These are phyloP conservation scores for Dioscorea cayenensis DNA, from an alignment of 116 monocot genomes.

Conservation along the genomic window DNA sequence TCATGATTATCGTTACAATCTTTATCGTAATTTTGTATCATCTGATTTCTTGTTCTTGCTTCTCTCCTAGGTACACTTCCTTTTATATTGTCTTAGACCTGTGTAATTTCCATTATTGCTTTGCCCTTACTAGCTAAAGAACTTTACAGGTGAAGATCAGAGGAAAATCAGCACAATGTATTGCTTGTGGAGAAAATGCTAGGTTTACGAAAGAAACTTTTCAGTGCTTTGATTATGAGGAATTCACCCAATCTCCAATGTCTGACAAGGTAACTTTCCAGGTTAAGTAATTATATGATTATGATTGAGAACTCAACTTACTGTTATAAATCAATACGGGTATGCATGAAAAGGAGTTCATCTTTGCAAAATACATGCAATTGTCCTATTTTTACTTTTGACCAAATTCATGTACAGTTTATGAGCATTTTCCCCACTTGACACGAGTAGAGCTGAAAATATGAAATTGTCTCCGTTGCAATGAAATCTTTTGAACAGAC, in stretches of 20 bases:
- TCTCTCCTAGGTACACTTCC: neutral
- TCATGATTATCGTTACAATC: too few species aligned
- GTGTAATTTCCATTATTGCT: neutral
- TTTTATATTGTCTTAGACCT: neutral
- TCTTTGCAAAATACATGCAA: too few species aligned
- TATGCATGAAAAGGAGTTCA: too few species aligned
- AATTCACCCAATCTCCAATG: conserved; percentile 84
- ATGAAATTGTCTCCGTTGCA: too few species aligned
- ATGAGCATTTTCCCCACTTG: too few species aligned
- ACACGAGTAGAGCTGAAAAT: too few species aligned
- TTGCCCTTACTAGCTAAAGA: too few species aligned
- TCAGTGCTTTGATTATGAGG: conserved; percentile 80
- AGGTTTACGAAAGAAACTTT: conserved; percentile 48
- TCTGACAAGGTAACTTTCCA: conserved; percentile 65
- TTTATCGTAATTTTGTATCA: too few species aligned
- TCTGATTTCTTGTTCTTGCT: neutral
- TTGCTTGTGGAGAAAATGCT: conserved; percentile 71
- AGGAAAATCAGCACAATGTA: conserved; percentile 63
- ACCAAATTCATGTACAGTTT: too few species aligned
- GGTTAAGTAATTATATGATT: neutral
- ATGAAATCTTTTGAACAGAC: too few species aligned
- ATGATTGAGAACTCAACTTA: neutral
- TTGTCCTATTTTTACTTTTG: too few species aligned
- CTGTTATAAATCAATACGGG: neutral
- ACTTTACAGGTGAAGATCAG: conserved; percentile 81